Conservation (phyloP, 2,329 filamentous ascomycete species). For the Conoideocrella luteorostrata region DNA sequence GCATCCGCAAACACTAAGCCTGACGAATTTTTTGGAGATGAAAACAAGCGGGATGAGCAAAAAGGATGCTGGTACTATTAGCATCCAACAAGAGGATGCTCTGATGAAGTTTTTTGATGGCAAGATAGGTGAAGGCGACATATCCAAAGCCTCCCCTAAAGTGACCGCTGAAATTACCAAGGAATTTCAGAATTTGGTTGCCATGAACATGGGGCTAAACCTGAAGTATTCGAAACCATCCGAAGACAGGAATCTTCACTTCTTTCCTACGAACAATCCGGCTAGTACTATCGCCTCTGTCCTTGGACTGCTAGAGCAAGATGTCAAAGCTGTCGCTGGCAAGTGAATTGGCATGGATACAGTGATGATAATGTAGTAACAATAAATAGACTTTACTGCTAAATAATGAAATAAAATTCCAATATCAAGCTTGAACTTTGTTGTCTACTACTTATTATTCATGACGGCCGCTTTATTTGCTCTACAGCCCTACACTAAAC, state of each 20-base stretch:
- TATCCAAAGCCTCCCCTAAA: not conserved
- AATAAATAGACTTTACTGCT: too few relatives aligned
- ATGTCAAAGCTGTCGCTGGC: not conserved
- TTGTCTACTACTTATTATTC: too few relatives aligned
- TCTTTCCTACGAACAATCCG: not conserved
- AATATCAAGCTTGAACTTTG: too few relatives aligned
- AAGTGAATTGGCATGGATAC: not conserved
- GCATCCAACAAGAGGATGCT: not conserved
- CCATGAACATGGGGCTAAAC: not conserved
- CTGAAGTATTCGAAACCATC: not conserved
- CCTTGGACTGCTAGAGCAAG: not conserved
- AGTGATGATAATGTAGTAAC: too few relatives aligned
- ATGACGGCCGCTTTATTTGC: too few relatives aligned
- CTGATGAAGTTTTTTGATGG: not conserved
- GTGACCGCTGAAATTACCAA: not conserved
- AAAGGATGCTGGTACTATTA: not conserved
- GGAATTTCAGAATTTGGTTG: not conserved
- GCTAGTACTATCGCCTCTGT: not conserved
- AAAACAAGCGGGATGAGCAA: not conserved
- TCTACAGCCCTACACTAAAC: too few relatives aligned
- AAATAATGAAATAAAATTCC: too few relatives aligned
- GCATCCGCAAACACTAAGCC: not conserved
- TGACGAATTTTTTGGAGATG: not conserved
- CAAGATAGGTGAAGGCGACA: not conserved
- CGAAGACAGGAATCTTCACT: not conserved